Evolutionary conservation across 257 asterid genomes (phyloP).

Genomic region (Gentiana straminea): DNA sequence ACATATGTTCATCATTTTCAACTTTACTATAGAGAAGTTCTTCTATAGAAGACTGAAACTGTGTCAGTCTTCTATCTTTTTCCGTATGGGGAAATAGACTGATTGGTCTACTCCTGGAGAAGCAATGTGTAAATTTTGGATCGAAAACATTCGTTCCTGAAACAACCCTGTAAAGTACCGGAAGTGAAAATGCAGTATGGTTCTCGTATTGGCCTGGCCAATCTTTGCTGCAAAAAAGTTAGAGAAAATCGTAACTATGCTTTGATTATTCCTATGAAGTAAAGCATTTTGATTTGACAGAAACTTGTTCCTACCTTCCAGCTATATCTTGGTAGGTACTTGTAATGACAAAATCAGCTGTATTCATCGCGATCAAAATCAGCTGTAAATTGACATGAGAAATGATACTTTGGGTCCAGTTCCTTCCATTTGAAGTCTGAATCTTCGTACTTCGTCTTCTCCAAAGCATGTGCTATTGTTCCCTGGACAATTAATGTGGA

Average conservation of each 20-base stretch:
- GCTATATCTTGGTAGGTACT: conserved; percentile 93
- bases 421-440: conserved; percentile 71
- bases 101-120: conserved; percentile 91
- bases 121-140: conserved; percentile 77
- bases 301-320: conserved; percentile 50
- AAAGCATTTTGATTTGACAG: conserved; percentile 4
- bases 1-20: conserved; percentile 69
- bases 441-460: conserved; percentile 77
- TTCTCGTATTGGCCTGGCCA: conserved; percentile 82
- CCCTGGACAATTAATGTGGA: conserved; percentile 25
- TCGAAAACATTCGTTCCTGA: conserved; percentile 73
- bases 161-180: conserved; percentile 65
- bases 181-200: conserved; percentile 75
- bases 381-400: conserved; percentile 79
- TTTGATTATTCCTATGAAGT: background rate
- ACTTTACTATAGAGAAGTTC: conserved; percentile 49
- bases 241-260: background rate
- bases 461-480: conserved; percentile 93
- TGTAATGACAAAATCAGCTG: conserved; percentile 73
- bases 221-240: conserved; percentile 36
- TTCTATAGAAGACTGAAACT: conserved; percentile 51
- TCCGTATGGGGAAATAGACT: conserved; percentile 59
- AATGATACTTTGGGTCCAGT: conserved; percentile 67
- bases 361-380: conserved; percentile 72
- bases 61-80: conserved; percentile 37